A percentile compares a stretch with the other conserved stretches of the same genome.
phyloP scores from a whole-genome alignment of 371 early-diverging fungal genomes.

The Sporodiniella umbellata region DNA sequence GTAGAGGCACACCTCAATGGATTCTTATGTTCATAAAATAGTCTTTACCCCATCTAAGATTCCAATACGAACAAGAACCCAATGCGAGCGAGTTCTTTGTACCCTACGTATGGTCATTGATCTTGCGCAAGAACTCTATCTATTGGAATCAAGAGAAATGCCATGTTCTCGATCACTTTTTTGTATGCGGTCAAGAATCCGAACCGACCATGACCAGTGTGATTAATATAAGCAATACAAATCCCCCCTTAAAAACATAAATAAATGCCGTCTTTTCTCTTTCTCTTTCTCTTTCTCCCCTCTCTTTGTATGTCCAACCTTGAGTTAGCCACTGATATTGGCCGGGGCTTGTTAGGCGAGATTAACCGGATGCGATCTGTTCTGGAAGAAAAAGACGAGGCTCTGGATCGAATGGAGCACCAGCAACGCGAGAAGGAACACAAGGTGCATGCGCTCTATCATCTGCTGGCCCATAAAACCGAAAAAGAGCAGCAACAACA shows the following conservation, averaged over 20 bases:
- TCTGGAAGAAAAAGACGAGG: conserved; percentile 50
- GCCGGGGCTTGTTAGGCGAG: conserved; percentile 40
- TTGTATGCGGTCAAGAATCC: too few species aligned
- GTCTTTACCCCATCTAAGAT: conserved; percentile 58
- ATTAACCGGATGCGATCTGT: conserved; percentile 37
- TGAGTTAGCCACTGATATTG: conserved; percentile 37
- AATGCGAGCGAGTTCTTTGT: conserved; percentile 65
- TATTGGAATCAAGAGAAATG: conserved; percentile 72
- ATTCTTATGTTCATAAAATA: conserved; percentile 2
- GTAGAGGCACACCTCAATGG: background rate
- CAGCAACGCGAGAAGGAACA: conserved; percentile 54
- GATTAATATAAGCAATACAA: too few species aligned
- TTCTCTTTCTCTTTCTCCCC: background rate
- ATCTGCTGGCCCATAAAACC: conserved; percentile 45
- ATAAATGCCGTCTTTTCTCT: background rate
- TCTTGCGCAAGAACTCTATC: conserved; percentile 56
- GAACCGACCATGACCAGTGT: too few species aligned
- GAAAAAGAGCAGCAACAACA: conserved; percentile 42
- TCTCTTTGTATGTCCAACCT: conserved; percentile 14
- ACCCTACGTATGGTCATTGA: conserved; percentile 70
- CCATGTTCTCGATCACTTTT: conserved; percentile 51
- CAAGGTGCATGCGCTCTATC: conserved; percentile 48
- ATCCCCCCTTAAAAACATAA: too few species aligned
- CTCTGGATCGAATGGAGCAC: conserved; percentile 46
- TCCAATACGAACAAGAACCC: conserved; percentile 64